phyloP scores from a whole-genome alignment of 108 stramenopile species.

The Skeletonema potamos region DNA sequence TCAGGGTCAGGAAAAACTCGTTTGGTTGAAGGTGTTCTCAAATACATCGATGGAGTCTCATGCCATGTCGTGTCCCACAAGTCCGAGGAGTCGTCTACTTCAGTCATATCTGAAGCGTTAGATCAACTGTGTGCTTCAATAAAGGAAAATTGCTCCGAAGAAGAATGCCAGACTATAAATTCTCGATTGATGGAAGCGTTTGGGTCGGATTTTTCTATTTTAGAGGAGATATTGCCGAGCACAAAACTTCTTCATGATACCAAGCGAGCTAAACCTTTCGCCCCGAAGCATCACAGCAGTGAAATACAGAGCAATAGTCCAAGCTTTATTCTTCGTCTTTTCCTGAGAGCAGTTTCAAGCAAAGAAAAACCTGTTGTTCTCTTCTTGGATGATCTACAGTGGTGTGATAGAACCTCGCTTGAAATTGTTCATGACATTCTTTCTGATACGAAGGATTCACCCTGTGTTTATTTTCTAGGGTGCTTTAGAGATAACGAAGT shows the following conservation, averaged over 20 bases:
- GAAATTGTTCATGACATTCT: slow-evolving; percentile 19
- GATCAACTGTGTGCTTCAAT: slow-evolving; percentile 25
- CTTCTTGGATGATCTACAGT: slow-evolving; percentile 51
- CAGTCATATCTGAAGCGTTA: slow-evolving; percentile 15
- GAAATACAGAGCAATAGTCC: slow-evolving; percentile 5
- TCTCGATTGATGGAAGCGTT: slow-evolving; percentile 7
- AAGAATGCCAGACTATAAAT: slow-evolving; percentile 10
- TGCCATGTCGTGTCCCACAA: slow-evolving; percentile 18
- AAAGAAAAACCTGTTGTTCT: slow-evolving; percentile 24
- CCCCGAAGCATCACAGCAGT: background rate
- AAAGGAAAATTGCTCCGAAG: background rate
- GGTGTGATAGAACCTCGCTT: slow-evolving; percentile 37
- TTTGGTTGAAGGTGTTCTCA: slow-evolving; percentile 17
- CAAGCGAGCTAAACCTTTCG: background rate
- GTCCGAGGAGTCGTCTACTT: slow-evolving; percentile 19
- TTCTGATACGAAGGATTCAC: slow-evolving; percentile 14
- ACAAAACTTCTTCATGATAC: background rate
- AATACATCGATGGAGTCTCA: background rate
- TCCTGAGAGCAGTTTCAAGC: slow-evolving; percentile 33
- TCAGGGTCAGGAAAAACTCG: slow-evolving; percentile 30
- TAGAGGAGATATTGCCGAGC: slow-evolving; percentile 19
- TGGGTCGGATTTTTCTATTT: slow-evolving; percentile 16
- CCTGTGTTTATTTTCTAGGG: slow-evolving; percentile 35
- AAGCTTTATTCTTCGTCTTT: slow-evolving; percentile 21
- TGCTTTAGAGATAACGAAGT: slow-evolving; percentile 31